Evolutionary conservation across 495 filamentous ascomycete species (phyloP), one percentile per base, ranked within the genome.

Genomic region (Mycothermus thermophilus): DNA sequence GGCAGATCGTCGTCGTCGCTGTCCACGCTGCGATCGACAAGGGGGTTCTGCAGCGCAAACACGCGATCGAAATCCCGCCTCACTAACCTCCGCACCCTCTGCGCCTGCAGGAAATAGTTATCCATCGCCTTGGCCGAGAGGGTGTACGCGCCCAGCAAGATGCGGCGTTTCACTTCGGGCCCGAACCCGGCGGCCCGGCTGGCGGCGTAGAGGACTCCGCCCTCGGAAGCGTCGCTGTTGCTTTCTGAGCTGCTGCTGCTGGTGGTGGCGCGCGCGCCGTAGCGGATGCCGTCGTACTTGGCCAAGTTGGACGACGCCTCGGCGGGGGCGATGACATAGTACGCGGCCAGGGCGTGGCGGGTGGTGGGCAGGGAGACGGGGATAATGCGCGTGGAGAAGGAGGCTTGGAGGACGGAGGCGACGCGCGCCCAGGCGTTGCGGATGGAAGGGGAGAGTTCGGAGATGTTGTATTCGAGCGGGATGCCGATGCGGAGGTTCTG

Each of bases 271-370:
- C 34, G 15, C 27, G 57, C 64, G 2, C 90, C 90, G 53, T 93
- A 99, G 11, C 90, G 79, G 8, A 95, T 71, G 6, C 92, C 90
- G 47, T 99, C 90, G 52, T 93, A 99, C 57, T 90, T 94, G 31
- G 90, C 80, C n/a, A 99, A 72, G 41, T 99, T 99, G 12, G 88
- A 95, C 9, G 82, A 84, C 10, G 92, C 92, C 61, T 99, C 90
- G 9, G 90, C 85, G 0, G 92, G 83, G 5, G 90, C 90, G 41
- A 99, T 75, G 30, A 96, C 67, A 51, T 99, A 99, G 55, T 99
- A 99, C 21, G 90, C 80, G 3, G 85, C 79, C 8, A 99, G 66
- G 1, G 90, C 92, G 38, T 80, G 75, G 34, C 72, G 74, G 8
- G 90, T 99, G 4, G 75, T 69, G 10, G 90, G 86, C 2, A 96